These are phyloP conservation scores for Lipomyces chichibuensis DNA, from an alignment of 805 yeast species.

Conservation along the genomic window DNA sequence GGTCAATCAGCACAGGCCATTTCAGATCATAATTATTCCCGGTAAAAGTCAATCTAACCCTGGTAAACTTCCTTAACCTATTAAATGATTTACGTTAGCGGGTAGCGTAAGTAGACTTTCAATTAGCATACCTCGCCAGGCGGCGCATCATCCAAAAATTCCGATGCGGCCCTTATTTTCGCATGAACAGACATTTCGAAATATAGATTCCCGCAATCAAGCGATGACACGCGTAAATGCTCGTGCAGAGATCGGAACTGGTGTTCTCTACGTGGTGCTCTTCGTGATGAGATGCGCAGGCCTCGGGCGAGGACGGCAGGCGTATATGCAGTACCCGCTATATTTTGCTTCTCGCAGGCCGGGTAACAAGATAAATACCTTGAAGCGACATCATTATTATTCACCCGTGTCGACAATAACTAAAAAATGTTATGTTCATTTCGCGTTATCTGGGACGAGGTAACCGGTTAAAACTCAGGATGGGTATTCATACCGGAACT, in stretches of 20 bases:
- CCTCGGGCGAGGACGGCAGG: not conserved
- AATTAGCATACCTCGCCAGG: conserved; percentile 53
- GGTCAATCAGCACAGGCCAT: conserved; percentile 6
- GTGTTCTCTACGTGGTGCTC: too few relatives aligned
- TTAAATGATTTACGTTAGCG: not conserved
- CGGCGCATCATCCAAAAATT: conserved; percentile 55
- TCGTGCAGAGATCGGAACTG: not conserved
- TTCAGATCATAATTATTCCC: conserved; percentile 40
- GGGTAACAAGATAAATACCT: too few relatives aligned
- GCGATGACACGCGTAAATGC: not conserved
- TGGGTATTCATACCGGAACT: too few relatives aligned
- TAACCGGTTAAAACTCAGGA: too few relatives aligned
- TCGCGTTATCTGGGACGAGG: too few relatives aligned
- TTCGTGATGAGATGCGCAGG: too few relatives aligned
- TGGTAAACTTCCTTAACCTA: conserved; percentile 42
- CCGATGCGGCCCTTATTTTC: conserved; percentile 35
- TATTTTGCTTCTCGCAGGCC: too few relatives aligned
- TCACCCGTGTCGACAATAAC: too few relatives aligned
- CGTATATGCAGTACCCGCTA: not conserved
- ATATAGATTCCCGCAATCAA: not conserved
- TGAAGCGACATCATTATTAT: too few relatives aligned
- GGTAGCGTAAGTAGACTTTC: not conserved
- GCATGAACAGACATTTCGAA: conserved; percentile 19
- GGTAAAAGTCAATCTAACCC: conserved; percentile 42
- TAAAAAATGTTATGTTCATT: too few relatives aligned